Evolutionary conservation across 2,329 filamentous ascomycete genomes (phyloP).

Genomic region (Colletotrichum sp.): DNA sequence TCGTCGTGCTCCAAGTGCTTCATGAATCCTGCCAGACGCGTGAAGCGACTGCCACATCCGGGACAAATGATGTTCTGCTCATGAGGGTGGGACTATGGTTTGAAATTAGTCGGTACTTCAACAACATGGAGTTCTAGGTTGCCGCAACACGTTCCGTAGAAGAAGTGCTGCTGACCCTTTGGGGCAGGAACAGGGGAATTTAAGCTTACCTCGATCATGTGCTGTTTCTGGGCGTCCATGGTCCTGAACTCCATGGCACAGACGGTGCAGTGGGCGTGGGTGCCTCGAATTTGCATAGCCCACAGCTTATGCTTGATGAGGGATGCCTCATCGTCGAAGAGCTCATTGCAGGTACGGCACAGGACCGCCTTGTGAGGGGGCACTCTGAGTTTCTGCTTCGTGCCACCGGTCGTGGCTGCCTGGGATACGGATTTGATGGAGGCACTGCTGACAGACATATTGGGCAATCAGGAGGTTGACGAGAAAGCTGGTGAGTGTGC

Average conservation of each 20-base stretch:
- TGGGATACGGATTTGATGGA: not conserved
- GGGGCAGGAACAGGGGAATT: not conserved
- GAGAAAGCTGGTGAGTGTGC: not conserved
- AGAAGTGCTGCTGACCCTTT: not conserved
- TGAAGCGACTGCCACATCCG: constrained; percentile 46
- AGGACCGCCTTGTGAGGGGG: not conserved
- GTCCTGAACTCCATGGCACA: constrained; percentile 40
- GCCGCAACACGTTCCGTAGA: not conserved
- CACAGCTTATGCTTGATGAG: constrained; percentile 30
- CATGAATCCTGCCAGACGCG: constrained; percentile 40
- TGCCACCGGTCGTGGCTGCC: not conserved
- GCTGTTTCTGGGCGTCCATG: constrained; percentile 39
- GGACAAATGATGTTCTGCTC: constrained; percentile 49
- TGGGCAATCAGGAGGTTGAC: not conserved
- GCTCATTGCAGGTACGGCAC: not conserved
- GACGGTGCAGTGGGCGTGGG: constrained; percentile 40
- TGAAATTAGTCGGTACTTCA: constrained; percentile 10
- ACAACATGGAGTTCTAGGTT: not conserved
- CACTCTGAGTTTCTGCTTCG: not conserved
- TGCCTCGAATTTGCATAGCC: constrained; percentile 25
- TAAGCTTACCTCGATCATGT: constrained; percentile 21
- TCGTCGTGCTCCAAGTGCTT: constrained; percentile 47
- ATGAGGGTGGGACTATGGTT: constrained; percentile 38
- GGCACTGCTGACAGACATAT: not conserved
- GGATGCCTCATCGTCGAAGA: not conserved